phyloP scores from a whole-genome alignment of 495 filamentous ascomycete species.

The Penicillium mononematosum region DNA sequence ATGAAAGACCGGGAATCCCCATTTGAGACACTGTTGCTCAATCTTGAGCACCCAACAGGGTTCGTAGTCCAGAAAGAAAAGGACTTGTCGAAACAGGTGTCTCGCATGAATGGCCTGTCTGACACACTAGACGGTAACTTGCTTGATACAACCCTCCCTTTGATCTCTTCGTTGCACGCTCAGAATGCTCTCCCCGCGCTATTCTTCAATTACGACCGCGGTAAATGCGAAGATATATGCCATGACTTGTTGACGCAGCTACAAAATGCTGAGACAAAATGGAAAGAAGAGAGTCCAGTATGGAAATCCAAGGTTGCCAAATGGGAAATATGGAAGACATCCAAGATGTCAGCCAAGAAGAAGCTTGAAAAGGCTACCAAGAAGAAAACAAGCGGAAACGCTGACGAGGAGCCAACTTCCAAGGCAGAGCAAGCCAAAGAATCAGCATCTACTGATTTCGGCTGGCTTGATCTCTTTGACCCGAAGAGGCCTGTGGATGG shows the following conservation, averaged over 20 bases:
- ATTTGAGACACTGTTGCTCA: constrained; percentile 55
- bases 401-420: constrained; percentile 37
- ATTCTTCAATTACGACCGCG: constrained; percentile 73
- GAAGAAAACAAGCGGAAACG: constrained; percentile 39
- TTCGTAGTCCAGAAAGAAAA: background rate
- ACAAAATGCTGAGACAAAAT: constrained; percentile 50
- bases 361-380: constrained; percentile 29
- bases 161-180: constrained; percentile 60
- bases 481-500: constrained; percentile 58
- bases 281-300: constrained; percentile 52
- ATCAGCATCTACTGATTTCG: constrained; percentile 51
- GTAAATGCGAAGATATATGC: constrained; percentile 58
- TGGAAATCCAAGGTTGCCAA: constrained; percentile 58
- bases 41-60: constrained; percentile 15
- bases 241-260: constrained; percentile 48
- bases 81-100: constrained; percentile 10
- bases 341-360: constrained; percentile 35
- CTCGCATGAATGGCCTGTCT: background rate
- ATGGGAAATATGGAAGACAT: constrained; percentile 53
- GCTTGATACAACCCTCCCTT: constrained; percentile 51
- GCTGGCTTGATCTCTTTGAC: constrained; percentile 59
- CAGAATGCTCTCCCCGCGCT: constrained; percentile 69
- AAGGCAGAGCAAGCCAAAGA: constrained; percentile 55
- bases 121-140: constrained; percentile 19
- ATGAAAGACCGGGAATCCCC: constrained; percentile 59